Evolutionary conservation across 257 asterid genomes (phyloP), one percentile per base, ranked within the genome.

Genomic region (Lantana camara): DNA sequence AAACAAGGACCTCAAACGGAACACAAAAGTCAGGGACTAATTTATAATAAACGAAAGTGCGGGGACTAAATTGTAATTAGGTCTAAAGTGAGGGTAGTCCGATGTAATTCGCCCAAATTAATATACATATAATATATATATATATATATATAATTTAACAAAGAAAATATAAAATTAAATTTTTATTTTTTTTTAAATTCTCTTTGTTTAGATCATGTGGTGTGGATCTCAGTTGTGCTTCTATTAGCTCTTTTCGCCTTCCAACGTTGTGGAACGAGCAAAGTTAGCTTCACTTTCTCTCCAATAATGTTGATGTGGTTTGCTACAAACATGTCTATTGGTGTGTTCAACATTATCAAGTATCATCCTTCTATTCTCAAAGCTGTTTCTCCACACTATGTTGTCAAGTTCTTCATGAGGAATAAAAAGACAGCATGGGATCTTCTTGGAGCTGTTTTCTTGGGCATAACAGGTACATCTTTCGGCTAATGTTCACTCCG

Each of bases 231-330:
- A 4, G 88, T 78, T 5, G 82, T 78, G 24, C 71, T 83, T 16
- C 73, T 89, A 21, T 64, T 83, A 4, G 60, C 27, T 5, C 85
- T 89, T 2, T 86, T 89, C 56, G 72, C 79, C 1, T 86, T 76
- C 77, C 95, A 87, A 74, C 80, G 77, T 2, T 81, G 78, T 57
- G 89, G 89, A 48, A 86, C 95, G 4, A 73, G 77, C 71, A 84
- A 82, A 82, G 91, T 86, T n/a, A 72, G 95, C 75, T 68, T 78
- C 78, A 53, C 70, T 23, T 86, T 83, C 67, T 77, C 91, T 44
- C 95, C 95, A 21, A 71, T 87, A 40, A 87, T 87, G 89, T 51
- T 84, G 45, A 20, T 84, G 9, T 86, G 95, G 95, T 82, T 86
- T 47, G 75, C 37, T 8, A 72, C 87, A n/a, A 84, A 84, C 55